Evolutionary conservation across 2,329 filamentous ascomycete species (phyloP), one percentile per base, ranked within the genome.

Genomic region (Thielaviopsis punctulata): DNA sequence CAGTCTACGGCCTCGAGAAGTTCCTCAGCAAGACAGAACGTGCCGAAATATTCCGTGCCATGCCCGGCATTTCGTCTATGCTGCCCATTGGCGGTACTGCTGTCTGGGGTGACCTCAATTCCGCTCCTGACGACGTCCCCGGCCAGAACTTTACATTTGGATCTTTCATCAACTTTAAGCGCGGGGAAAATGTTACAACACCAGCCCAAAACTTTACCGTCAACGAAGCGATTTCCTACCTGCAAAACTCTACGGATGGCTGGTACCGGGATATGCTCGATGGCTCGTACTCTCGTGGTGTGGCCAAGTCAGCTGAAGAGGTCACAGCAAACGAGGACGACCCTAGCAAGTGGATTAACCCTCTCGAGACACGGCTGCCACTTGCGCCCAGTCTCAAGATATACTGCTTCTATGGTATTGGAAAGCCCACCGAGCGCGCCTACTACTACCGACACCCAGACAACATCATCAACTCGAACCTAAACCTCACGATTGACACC

Each of bases 61-160:
- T 98, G 90, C 92, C 92, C 0, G 92, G 92, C 6, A 86, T 95
- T 55, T 93, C 86, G 6, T 92, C 86, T 47, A 98, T 98, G 92
- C 75, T 98, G 1, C 92, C 92, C 5, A 86, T 95, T 45, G 92
- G 92, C 30, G 92, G 92, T 22, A 80, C 94, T 54, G 84, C 84
- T 0, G 81, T 98, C n/a, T 98, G 92, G 92, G 92, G 92, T 15
- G 89, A 95, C 60, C 65, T 77, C 25, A 82, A 81, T 6, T 87
- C 86, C 72, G 92, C 92, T 0, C 92, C 92, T 0, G 92, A 98
- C 60, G 92, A 98, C 62, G 64, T 68, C 33, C 81, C 83, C 0
- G 82, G 75, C 2, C 86, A 93, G 61, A 75, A 76, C 24, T 70
- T 79, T 53, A 86, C 79, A 4, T 95, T 76, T 61, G 92, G 92